Evolutionary conservation across 257 asterid genomes (phyloP).

Genomic region (Gentiana macrophylla): DNA sequence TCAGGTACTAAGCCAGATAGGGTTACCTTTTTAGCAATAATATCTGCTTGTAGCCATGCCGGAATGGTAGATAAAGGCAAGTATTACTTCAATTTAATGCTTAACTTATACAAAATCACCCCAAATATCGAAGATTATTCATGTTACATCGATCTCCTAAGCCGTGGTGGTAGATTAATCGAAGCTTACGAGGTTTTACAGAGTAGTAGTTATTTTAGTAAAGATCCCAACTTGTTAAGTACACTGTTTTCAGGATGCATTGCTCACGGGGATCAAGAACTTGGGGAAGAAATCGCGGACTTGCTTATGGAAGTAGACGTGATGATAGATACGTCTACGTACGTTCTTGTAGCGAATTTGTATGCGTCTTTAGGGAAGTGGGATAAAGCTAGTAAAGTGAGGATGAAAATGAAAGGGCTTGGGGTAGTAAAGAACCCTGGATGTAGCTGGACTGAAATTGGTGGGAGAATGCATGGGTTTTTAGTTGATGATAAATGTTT

Average conservation of each 20-base stretch:
- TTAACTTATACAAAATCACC: conserved; percentile 24
- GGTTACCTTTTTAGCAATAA: conserved; percentile 65
- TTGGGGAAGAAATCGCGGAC: conserved; percentile 51
- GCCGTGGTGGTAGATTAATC: conserved; percentile 56
- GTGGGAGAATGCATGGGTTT: conserved; percentile 40
- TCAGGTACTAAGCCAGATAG: conserved; percentile 47
- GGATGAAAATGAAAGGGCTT: conserved; percentile 52
- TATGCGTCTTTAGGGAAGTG: conserved; percentile 45
- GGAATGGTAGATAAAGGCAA: conserved; percentile 67
- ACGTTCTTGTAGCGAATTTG: conserved; percentile 53
- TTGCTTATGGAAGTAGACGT: conserved; percentile 36
- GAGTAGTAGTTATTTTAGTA: conserved; percentile 24
- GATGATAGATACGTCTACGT: conserved; percentile 45
- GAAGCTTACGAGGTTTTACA: conserved; percentile 58
- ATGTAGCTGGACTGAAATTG: conserved; percentile 73
- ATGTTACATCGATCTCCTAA: conserved; percentile 60
- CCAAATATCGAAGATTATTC: conserved; percentile 67
- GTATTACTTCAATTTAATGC: conserved; percentile 41
- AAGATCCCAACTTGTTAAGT: conserved; percentile 50
- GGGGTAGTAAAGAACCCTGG: conserved; percentile 61
- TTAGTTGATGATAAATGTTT: conserved; percentile 40
- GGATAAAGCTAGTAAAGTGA: conserved; percentile 41
- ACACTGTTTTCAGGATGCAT: conserved; percentile 51
- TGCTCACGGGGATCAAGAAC: conserved; percentile 38
- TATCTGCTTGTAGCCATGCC: conserved; percentile 76